A percentile compares a stretch with the other conserved stretches of the same genome.
Evolutionary conservation across 1,284 basidiomycete species (phyloP).

Genomic region (Macrocystidia cucumis): DNA sequence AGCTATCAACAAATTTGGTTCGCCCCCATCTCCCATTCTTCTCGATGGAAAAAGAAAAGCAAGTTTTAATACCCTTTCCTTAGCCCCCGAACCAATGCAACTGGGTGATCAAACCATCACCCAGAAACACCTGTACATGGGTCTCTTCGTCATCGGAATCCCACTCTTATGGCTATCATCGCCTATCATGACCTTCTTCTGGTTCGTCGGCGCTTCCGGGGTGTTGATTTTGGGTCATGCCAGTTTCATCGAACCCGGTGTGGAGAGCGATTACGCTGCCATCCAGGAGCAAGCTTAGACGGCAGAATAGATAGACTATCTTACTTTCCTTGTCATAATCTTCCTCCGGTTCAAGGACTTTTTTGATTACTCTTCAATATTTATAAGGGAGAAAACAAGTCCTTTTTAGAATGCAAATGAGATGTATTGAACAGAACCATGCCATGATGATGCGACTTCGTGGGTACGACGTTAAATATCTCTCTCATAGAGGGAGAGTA

Average conservation of each 20-base stretch:
- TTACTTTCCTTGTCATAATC: too few relatives aligned
- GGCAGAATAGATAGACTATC: slow-evolving; percentile 5
- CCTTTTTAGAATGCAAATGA: too few relatives aligned
- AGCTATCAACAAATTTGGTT: slow-evolving; percentile 87
- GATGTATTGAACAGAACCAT: too few relatives aligned
- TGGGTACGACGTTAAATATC: too few relatives aligned
- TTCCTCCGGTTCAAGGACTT: too few relatives aligned
- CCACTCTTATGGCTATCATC: slow-evolving; percentile 65
- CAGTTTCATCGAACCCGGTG: slow-evolving; percentile 77
- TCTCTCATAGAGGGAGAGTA: slow-evolving; percentile 7
- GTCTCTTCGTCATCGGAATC: slow-evolving; percentile 72
- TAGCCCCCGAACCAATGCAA: slow-evolving; percentile 74
- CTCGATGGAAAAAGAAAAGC: neutral
- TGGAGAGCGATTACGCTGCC: slow-evolving; percentile 82
- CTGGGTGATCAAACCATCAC: slow-evolving; percentile 75
- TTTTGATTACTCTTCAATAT: too few relatives aligned
- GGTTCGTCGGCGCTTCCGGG: slow-evolving; percentile 70
- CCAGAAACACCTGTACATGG: slow-evolving; percentile 78
- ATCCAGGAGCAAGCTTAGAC: slow-evolving; percentile 61
- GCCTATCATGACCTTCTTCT: slow-evolving; percentile 69
- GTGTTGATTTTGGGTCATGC: slow-evolving; percentile 79
- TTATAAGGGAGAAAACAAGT: too few relatives aligned
- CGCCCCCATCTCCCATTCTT: slow-evolving; percentile 22
- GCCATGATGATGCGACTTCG: too few relatives aligned
- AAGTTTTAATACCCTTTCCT: neutral